Percentiles rank a stretch among this genome's conserved stretches.
phyloP scores from a whole-genome alignment of 768 basidiomycete genomes.

The Leccinum rimulosum region DNA sequence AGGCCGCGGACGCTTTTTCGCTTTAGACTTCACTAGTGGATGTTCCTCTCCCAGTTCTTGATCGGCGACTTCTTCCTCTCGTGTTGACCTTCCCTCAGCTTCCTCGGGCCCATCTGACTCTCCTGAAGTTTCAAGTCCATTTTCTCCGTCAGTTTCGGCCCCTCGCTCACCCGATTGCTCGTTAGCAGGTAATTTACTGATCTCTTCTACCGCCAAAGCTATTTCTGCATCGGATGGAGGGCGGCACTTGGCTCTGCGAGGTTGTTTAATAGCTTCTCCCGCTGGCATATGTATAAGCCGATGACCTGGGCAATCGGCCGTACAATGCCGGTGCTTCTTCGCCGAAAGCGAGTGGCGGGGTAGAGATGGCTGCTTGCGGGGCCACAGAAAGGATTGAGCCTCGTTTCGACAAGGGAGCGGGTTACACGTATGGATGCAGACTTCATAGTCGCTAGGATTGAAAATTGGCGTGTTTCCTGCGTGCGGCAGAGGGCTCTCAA shows the following conservation, averaged over 20 bases:
- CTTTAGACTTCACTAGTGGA: background rate
- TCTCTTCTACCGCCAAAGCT: conserved; percentile 15
- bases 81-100: conserved; percentile 8
- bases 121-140: conserved; percentile 4
- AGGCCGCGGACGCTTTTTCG: conserved; percentile 20
- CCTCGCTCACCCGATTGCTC: background rate
- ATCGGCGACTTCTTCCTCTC: conserved; percentile 1
- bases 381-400: conserved; percentile 26
- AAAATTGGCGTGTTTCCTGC: background rate
- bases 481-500: conserved; percentile 6
- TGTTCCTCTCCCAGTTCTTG: conserved; percentile 2
- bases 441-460: conserved; percentile 18
- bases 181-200: background rate
- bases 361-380: conserved; percentile 18
- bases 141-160: background rate
- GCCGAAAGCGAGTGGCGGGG: conserved; percentile 27
- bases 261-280: conserved; percentile 20
- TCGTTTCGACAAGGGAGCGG: conserved; percentile 24
- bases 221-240: conserved; percentile 22
- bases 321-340: conserved; percentile 21
- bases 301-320: conserved; percentile 21
- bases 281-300: conserved; percentile 16
- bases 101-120: conserved; percentile 14
- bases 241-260: conserved; percentile 23
- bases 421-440: conserved; percentile 29